Evolutionary conservation across 2,329 filamentous ascomycete genomes (phyloP).

Genomic region (Colletotrichum salicis): DNA sequence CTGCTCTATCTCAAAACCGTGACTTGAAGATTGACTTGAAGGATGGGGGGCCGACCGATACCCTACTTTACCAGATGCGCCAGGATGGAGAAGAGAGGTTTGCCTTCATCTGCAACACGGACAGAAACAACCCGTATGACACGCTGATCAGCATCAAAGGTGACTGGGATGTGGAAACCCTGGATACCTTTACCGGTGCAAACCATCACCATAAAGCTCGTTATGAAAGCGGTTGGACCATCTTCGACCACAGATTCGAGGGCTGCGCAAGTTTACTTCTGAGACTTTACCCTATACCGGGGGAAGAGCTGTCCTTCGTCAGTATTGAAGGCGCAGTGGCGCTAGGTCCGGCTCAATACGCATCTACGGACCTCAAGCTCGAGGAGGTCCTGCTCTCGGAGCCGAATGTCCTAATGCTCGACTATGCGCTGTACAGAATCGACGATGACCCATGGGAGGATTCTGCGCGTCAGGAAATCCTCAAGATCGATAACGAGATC

Average conservation of each 20-base stretch:
- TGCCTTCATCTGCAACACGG: conserved; percentile 46
- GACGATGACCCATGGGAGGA: conserved; percentile 37
- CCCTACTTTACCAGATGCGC: conserved; percentile 44
- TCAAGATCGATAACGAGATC: conserved; percentile 44
- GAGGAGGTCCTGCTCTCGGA: conserved; percentile 39
- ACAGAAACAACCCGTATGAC: conserved; percentile 37
- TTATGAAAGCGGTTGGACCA: conserved; percentile 38
- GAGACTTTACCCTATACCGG: conserved; percentile 24
- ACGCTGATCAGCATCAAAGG: conserved; percentile 41
- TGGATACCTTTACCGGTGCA: conserved; percentile 43
- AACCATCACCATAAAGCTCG: conserved; percentile 18
- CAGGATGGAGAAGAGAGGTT: conserved; percentile 42
- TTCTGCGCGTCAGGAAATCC: conserved; percentile 38
- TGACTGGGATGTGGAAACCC: conserved; percentile 39
- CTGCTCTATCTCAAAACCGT: neutral
- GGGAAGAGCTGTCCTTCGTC: conserved; percentile 2
- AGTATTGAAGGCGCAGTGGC: neutral
- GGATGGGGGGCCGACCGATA: conserved; percentile 22
- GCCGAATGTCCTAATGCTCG: conserved; percentile 45
- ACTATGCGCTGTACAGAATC: conserved; percentile 43
- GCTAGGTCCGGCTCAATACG: neutral
- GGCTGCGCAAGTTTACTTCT: conserved; percentile 44
- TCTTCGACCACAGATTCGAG: conserved; percentile 41
- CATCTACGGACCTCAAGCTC: conserved; percentile 14
- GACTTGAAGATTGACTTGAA: conserved; percentile 8